Evolutionary conservation across 1,284 basidiomycete genomes (phyloP), one percentile per base, ranked within the genome.

Genomic region (Salmacisia buchloeana): DNA sequence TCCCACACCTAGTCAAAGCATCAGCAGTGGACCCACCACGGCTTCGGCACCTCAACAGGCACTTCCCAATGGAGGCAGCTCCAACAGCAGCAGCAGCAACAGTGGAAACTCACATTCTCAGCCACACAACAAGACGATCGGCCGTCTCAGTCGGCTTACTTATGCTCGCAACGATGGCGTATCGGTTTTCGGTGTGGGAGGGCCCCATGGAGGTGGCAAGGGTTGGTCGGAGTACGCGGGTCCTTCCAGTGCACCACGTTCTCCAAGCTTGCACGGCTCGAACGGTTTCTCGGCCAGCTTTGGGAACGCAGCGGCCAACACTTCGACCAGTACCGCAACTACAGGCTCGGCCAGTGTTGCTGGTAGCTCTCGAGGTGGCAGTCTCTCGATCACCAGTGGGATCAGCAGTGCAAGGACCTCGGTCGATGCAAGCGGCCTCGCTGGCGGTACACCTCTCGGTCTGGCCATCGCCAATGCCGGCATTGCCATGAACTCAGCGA

Each of bases 141-240:
- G 49, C 15, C 49, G 49, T 15, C 49, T 54, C 12, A 54, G 49
- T n/a, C 25, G 49, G 23, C 31, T 54, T 12, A 54, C 49, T 3
- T 54, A 54, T 33, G 49, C 49, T 1, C 49, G 49, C 13, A 54
- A 54, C 21, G 49, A 54, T 15, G 49, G 49, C 2, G 49, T 54
- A 7, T 54, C 49, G 15, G 49, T 54, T 12, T 54, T 54, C 27
- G 49, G 49, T 12, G 34, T 31, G 21, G 49, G 49, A 5, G 49
- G 49, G 25, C 49, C 49, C 18, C 49, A 54, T 33, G 49, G 49
- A 29, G 49, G 49, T 31, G 49, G 49, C 25, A 54, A 54, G 21
- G 49, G 49, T 12, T 54, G 49, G 49, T 27, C 49, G 15, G 49
- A 54, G 4, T 54, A 54, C 49, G 23, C 5, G 18, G 34, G 49